Conservation (phyloP, 208 protist genomes). For the Wallacemonas sp. region DNA sequence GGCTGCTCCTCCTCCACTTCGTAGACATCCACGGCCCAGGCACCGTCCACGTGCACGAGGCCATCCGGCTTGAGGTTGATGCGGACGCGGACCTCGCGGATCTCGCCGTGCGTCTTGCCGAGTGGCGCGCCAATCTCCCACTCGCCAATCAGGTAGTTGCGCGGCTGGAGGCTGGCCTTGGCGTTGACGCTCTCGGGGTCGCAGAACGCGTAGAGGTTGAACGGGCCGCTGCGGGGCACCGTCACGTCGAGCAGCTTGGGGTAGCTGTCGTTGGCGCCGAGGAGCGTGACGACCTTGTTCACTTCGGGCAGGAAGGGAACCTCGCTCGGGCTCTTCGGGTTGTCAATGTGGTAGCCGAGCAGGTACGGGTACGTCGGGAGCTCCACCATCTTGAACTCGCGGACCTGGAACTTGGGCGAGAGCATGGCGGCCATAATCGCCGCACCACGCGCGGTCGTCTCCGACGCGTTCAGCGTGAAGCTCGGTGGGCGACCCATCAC, state of each 20-base stretch:
- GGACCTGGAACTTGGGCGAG: slow-evolving; percentile 91
- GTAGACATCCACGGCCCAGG: slow-evolving; percentile 63
- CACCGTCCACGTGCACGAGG: slow-evolving; percentile 65
- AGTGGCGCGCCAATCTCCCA: slow-evolving; percentile 56
- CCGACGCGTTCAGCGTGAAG: slow-evolving; percentile 90
- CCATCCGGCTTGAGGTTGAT: slow-evolving; percentile 65
- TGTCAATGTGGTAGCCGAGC: slow-evolving; percentile 76
- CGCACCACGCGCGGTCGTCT: slow-evolving; percentile 84
- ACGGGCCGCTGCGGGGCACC: slow-evolving; percentile 52
- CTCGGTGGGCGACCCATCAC: slow-evolving; percentile 59
- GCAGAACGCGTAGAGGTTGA: slow-evolving; percentile 89
- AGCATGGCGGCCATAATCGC: slow-evolving; percentile 88
- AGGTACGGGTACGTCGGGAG: slow-evolving; percentile 74
- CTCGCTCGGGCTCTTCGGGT: slow-evolving; percentile 47
- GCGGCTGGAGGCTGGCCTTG: slow-evolving; percentile 36
- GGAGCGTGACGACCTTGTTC: slow-evolving; percentile 83
- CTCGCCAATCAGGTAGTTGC: slow-evolving; percentile 68
- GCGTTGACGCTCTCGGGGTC: slow-evolving; percentile 50
- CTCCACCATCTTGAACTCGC: slow-evolving; percentile 84
- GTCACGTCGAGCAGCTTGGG: slow-evolving; percentile 86
- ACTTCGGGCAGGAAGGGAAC: slow-evolving; percentile 83
- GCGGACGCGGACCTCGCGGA: slow-evolving; percentile 64
- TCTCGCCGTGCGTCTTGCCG: slow-evolving; percentile 30
- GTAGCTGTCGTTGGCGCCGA: slow-evolving; percentile 57
- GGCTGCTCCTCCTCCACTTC: slow-evolving; percentile 67